Base-by-base conservation (phyloP, 495 filamentous ascomycete species). In the Peziza echinospora region DNA sequence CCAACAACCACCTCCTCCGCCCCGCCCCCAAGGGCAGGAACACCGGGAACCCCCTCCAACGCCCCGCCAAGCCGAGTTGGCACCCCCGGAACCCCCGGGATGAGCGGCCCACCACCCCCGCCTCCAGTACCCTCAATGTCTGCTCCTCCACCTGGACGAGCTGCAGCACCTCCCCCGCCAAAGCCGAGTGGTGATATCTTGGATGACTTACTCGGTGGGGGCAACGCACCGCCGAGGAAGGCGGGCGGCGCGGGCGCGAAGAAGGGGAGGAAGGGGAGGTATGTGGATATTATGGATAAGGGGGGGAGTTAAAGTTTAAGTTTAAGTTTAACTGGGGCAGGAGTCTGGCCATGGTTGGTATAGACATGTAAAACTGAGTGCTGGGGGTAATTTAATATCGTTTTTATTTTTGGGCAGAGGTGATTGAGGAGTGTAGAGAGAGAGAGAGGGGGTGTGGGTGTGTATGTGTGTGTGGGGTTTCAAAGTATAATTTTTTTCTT, bases 1-100 rank as follows among this genome's bases (percentile, higher is more conserved):
- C 63, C 62, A 8, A 53, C 62, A 11, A 60, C 66, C 13, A 51
- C 63, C 6, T 53, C 64, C 7, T 56, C 54, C 21, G 54, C 57
- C 26, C 51, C 63, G 5, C 56, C 64, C 9, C 66, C 62, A 5
- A 62, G 62, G 1, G 62, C 62, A n/a, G 67, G 62, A 21, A 65
- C 65, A 21, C 63, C 62, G 9, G 53, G 62, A 11, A 60, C 66
- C 13, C 52, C 63, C 6, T 53, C 64, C 7, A 56, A 53, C 21
- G 54, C 57, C 26, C 51, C 63, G 5, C 56, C 64, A 13, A 53
- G 61, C 21, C 26, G 53, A 1, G n/a, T 50, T 7, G 52, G 53
- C 8, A 48, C 43, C 41, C 47, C 57, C 19, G 48, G 41, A 11
- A 5, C 41, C 4, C n/a, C 21, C n/a, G 41, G 30, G 8, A 46